Conservation (phyloP, 768 basidiomycete genomes). For the Boletus barrowsii region DNA sequence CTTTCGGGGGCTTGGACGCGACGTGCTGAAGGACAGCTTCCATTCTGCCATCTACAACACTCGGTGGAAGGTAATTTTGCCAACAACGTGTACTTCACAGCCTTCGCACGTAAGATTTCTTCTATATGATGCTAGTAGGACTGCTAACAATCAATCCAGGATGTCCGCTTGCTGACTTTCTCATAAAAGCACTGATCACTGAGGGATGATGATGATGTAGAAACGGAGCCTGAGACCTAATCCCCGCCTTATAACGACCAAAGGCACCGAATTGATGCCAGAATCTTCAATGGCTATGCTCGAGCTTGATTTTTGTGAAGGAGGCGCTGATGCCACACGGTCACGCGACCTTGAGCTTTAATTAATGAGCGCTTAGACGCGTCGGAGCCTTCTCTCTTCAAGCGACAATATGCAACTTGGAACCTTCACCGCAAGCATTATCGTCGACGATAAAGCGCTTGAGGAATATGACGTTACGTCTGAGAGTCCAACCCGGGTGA, state of each 20-base stretch:
- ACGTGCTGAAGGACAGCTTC: too few relatives aligned
- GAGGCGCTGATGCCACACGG: neutral
- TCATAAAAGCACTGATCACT: too few relatives aligned
- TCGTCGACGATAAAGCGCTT: constrained; percentile 11
- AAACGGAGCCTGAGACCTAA: neutral
- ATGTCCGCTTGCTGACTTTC: too few relatives aligned
- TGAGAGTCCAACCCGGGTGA: constrained; percentile 8
- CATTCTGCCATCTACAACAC: neutral
- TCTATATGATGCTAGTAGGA: too few relatives aligned
- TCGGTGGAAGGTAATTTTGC: neutral
- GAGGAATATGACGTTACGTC: constrained; percentile 11
- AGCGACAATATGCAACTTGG: constrained; percentile 12
- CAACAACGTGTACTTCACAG: neutral
- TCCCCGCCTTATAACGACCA: neutral
- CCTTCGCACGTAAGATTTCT: neutral
- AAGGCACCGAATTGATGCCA: too few relatives aligned
- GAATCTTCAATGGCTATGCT: too few relatives aligned
- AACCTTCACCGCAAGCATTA: constrained; percentile 10
- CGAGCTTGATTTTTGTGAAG: too few relatives aligned
- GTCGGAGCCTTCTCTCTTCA: neutral
- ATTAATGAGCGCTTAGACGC: neutral
- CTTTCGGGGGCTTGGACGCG: too few relatives aligned
- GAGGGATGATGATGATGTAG: neutral
- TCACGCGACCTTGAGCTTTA: neutral
- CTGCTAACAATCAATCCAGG: too few relatives aligned